Conservation (phyloP, 2,329 filamentous ascomycete genomes). For the Aulographum hederae region DNA sequence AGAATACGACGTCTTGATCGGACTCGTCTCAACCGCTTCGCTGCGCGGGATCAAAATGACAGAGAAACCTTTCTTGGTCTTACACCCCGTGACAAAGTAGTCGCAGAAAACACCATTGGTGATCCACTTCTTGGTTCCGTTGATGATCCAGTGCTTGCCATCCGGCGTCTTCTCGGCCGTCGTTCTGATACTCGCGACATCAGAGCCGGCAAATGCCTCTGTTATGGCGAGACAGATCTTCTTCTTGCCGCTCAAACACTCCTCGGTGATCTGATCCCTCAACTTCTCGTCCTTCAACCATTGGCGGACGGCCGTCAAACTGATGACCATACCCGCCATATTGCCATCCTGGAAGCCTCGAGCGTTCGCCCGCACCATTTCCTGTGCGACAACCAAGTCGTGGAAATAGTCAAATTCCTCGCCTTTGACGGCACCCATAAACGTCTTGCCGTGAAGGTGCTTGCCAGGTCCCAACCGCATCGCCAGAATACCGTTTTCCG, state of each 20-base stretch:
- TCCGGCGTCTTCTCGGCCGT: conserved; percentile 32
- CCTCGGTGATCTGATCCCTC: conserved; percentile 47
- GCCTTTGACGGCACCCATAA: conserved; percentile 54
- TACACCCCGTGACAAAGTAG: conserved; percentile 69
- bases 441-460: conserved; percentile 52
- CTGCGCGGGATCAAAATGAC: conserved; percentile 59
- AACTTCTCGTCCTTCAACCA: conserved; percentile 52
- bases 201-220: conserved; percentile 71
- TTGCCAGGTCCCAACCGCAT: conserved; percentile 73
- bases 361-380: conserved; percentile 51
- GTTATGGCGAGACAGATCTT: conserved; percentile 80
- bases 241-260: conserved; percentile 65
- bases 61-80: conserved; percentile 60
- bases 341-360: conserved; percentile 76
- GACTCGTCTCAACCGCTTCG: conserved; percentile 57
- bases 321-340: conserved; percentile 73
- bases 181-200: conserved; percentile 63
- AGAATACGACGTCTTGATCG: conserved; percentile 70
- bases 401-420: conserved; percentile 81
- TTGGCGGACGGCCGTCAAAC: conserved; percentile 60
- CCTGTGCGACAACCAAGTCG: conserved; percentile 59
- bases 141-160: conserved; percentile 38
- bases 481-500: conserved; percentile 53
- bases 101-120: conserved; percentile 66
- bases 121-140: conserved; percentile 72